Evolutionary conservation across 164 flowering plant species (phyloP).

Genomic region (Amborella trichopoda): DNA sequence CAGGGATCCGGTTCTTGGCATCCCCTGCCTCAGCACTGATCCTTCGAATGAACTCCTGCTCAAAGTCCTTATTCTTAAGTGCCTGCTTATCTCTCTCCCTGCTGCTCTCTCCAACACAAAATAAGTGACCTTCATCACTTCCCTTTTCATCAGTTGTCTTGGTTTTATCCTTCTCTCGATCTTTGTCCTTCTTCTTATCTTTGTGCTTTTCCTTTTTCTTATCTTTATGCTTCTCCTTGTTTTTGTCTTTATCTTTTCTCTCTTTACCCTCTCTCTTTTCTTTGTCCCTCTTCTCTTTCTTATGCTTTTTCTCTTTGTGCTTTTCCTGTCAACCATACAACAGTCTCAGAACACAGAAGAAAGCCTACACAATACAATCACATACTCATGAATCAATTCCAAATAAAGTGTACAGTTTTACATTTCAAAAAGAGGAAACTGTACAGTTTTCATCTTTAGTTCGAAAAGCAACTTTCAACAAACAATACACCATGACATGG

Average conservation of each 20-base stretch:
- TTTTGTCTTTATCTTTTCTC: conserved; percentile 24
- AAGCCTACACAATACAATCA: no score
- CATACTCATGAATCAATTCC: no score
- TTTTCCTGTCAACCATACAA: conserved; percentile 46
- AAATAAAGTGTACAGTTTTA: no score
- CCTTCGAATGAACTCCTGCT: conserved; percentile 1
- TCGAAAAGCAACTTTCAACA: no score
- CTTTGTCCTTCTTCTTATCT: conserved; percentile 51
- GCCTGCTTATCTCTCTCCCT: conserved; percentile 3
- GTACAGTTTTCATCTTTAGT: no score
- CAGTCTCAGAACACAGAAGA: no score
- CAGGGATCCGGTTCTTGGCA: conserved; percentile 19
- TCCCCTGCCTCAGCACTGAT: conserved; percentile 33
- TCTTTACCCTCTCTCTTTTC: conserved; percentile 37
- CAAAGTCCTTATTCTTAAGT: not conserved
- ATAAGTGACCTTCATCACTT: conserved; percentile 9
- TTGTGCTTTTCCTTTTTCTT: conserved; percentile 54
- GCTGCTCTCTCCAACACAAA: conserved; percentile 10
- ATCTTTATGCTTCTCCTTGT: conserved; percentile 36
- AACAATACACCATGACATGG: no score
- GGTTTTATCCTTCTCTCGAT: conserved; percentile 26
- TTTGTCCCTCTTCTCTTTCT: conserved; percentile 45
- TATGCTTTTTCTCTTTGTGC: conserved; percentile 48
- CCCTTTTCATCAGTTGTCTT: conserved; percentile 14
- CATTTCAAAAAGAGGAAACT: no score